These are phyloP conservation scores for Pulveroboletus sp. DNA, from an alignment of 768 basidiomycete genomes.

Conservation along the genomic window DNA sequence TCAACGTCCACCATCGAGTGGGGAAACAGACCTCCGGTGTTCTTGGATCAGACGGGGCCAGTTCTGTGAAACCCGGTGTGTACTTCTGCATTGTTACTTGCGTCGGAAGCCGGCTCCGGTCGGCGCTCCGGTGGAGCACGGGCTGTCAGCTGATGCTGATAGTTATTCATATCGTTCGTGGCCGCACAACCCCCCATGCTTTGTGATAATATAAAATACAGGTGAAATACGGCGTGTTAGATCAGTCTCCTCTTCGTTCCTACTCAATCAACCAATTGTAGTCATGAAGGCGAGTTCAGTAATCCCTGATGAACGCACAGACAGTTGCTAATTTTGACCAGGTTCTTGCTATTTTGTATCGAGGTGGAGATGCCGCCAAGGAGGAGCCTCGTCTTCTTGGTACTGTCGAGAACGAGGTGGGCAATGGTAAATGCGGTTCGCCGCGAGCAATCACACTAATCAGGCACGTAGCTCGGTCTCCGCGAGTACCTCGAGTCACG, in stretches of 20 bases:
- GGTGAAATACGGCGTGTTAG: background rate
- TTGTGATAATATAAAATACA: slow-evolving; percentile 19
- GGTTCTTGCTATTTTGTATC: slow-evolving; percentile 74
- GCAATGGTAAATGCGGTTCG: slow-evolving; percentile 1
- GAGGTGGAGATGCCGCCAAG: slow-evolving; percentile 59
- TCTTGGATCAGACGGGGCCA: too few species aligned
- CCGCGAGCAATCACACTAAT: background rate
- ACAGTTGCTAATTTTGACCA: slow-evolving; percentile 23
- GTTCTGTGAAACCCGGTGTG: too few species aligned
- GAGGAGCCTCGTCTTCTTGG: slow-evolving; percentile 75
- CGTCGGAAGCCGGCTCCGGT: too few species aligned
- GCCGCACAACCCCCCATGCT: background rate
- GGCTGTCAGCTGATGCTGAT: slow-evolving; percentile 16
- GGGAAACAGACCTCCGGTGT: background rate
- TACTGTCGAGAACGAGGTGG: slow-evolving; percentile 74
- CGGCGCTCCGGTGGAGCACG: too few species aligned
- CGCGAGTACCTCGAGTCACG: slow-evolving; percentile 60
- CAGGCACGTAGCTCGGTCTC: slow-evolving; percentile 59
- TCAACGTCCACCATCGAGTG: background rate
- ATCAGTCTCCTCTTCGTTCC: slow-evolving; percentile 6
- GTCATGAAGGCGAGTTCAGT: slow-evolving; percentile 41
- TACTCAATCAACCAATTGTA: slow-evolving; percentile 3
- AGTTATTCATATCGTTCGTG: background rate
- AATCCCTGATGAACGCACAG: background rate
- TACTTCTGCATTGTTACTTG: background rate